These are phyloP conservation scores for Lentinula raphanica DNA, from an alignment of 768 basidiomycete genomes.

Conservation along the genomic window DNA sequence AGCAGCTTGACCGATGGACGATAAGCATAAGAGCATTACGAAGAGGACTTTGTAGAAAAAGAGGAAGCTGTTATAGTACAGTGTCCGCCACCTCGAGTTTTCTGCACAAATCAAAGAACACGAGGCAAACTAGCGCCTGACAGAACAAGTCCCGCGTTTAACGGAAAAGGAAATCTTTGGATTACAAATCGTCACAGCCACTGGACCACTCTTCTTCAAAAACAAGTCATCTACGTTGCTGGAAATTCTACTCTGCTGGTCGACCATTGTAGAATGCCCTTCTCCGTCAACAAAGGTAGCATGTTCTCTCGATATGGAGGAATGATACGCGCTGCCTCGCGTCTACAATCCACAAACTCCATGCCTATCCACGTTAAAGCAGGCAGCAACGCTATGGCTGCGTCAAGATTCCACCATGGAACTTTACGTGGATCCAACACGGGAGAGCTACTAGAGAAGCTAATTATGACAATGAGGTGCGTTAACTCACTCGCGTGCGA, in stretches of 20 bases:
- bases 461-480: neutral
- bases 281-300: neutral
- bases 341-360: slow-evolving; percentile 1
- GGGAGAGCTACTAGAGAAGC: neutral
- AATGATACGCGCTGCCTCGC: neutral
- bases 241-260: slow-evolving; percentile 3
- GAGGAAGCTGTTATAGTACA: neutral
- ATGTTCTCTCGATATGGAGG: neutral
- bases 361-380: neutral
- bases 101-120: neutral
- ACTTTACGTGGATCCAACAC: neutral
- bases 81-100: neutral
- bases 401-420: neutral
- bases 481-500: neutral
- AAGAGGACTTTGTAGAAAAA: neutral
- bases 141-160: neutral
- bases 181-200: neutral
- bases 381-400: neutral
- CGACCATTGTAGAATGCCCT: neutral
- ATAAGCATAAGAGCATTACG: slow-evolving; percentile 6
- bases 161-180: neutral
- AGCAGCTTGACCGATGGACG: slow-evolving; percentile 2
- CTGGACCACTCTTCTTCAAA: no score
- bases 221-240: neutral
- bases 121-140: neutral